Evolutionary conservation across 345 rosid species (phyloP), one percentile per base, ranked within the genome.

Genomic region (Citrus hindsii): DNA sequence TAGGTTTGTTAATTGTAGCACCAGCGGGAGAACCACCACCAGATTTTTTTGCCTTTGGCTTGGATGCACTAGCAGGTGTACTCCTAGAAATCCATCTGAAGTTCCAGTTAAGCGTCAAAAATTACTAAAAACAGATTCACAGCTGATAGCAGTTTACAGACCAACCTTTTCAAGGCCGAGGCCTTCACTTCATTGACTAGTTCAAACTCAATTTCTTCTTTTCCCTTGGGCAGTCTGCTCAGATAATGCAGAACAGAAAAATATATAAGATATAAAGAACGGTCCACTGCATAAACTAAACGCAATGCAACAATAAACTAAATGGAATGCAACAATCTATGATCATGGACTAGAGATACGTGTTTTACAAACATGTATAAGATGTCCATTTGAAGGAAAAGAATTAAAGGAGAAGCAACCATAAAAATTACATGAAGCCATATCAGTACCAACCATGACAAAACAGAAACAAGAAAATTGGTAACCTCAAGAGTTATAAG

Each of bases 141-240:
- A 27, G 60, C 46, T 51, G 0, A 67, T 33, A 42, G 22, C 38
- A 75, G 78, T 28, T 37, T 30, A 42, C 6, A 24, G 75, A 64
- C 82, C 61, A 78, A 85, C 88, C 87, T 63, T 82, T 81, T 82
- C 6, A 65, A 74, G 73, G 83, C 77, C 62, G 77, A 61, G 68
- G 76, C 74, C 58, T 73, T 83, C 55, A 30, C 78, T 60, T 65
- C 65, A 65, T 67, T 81, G 18, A 66, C 35, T 32, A 58, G 79
- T 42, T 74, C 79, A 55, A 76, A 53, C 74, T 82, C 69, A 6
- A 63, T 70, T 70, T 82, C 75, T 9, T 76, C 56, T 60, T 82
- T 83, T 42, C 59, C 74, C 79, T 80, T 80, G 53, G 61, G 82
- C 64, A 68, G 67, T 74, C 92, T 91, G 87, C 66, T 73, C 46